Percentiles rank a stretch among this genome's conserved stretches.
Evolutionary conservation across 2,329 filamentous ascomycete genomes (phyloP).

Genomic region (Grosmannia serpens): DNA sequence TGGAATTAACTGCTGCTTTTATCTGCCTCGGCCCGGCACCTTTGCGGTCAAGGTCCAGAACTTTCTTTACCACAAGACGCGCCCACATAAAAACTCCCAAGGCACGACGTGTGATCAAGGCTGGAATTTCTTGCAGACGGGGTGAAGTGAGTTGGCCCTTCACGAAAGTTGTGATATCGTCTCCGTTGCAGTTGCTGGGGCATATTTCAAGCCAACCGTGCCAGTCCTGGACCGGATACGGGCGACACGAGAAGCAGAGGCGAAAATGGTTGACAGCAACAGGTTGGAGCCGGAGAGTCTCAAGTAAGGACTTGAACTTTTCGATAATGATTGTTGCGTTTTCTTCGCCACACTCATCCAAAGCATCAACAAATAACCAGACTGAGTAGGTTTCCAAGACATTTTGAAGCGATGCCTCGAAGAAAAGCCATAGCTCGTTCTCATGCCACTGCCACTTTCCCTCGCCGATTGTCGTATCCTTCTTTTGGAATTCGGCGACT

Average conservation of each 20-base stretch:
- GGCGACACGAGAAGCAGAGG: background rate
- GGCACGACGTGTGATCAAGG: background rate
- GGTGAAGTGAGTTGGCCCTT: background rate
- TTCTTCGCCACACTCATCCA: background rate
- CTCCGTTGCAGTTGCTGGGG: background rate
- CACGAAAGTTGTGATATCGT: background rate
- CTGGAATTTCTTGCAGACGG: background rate
- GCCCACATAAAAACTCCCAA: background rate
- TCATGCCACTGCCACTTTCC: constrained; percentile 1
- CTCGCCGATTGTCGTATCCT: constrained; percentile 2
- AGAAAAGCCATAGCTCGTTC: background rate
- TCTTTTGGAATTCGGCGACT: background rate
- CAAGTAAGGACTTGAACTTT: background rate
- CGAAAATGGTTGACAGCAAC: background rate
- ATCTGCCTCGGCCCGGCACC: background rate
- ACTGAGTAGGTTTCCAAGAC: background rate
- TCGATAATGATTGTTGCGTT: background rate
- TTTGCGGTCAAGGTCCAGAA: background rate
- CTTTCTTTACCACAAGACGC: background rate
- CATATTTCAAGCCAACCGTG: background rate
- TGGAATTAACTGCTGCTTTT: background rate
- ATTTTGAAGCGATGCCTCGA: background rate
- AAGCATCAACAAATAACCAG: background rate
- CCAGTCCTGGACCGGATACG: background rate
- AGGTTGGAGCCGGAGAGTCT: background rate